Conservation (phyloP, 208 protist genomes). For the Leishmania amazonensis region DNA sequence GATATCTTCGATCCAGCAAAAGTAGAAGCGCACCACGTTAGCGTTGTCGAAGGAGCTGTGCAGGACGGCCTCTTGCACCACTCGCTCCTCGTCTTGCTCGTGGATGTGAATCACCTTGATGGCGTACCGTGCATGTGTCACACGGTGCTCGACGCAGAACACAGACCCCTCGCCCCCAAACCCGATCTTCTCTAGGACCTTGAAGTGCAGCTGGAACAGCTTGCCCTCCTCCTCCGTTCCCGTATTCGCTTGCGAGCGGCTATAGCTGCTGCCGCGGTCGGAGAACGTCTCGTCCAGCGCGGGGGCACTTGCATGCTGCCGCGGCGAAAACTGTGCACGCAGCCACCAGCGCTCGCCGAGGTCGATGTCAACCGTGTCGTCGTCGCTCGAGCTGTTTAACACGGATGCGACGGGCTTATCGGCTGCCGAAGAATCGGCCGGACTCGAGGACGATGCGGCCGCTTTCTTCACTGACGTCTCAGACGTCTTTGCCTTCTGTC, state of each 20-base stretch:
- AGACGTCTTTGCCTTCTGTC: not conserved
- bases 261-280: constrained; percentile 16
- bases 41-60: constrained; percentile 83
- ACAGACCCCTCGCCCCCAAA: constrained; percentile 76
- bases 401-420: not conserved
- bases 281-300: constrained; percentile 25
- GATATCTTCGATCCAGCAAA: constrained; percentile 83
- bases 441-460: not conserved
- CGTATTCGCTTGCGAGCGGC: constrained; percentile 14
- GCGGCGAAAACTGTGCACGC: constrained; percentile 16
- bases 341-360: constrained; percentile 39
- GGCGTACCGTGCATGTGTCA: constrained; percentile 69
- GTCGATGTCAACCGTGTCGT: constrained; percentile 32
- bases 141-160: constrained; percentile 79
- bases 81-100: constrained; percentile 58
- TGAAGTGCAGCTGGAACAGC: constrained; percentile 82
- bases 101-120: constrained; percentile 82
- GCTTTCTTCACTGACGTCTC: not conserved
- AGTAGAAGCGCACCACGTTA: constrained; percentile 87
- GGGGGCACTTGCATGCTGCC: constrained; percentile 10
- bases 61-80: constrained; percentile 75
- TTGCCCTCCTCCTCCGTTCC: constrained; percentile 34
- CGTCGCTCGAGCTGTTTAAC: constrained; percentile 12
- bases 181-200: constrained; percentile 71
- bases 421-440: not conserved